These are phyloP conservation scores for Crithidia expoeki DNA, from an alignment of 208 protist genomes.

Conservation along the genomic window DNA sequence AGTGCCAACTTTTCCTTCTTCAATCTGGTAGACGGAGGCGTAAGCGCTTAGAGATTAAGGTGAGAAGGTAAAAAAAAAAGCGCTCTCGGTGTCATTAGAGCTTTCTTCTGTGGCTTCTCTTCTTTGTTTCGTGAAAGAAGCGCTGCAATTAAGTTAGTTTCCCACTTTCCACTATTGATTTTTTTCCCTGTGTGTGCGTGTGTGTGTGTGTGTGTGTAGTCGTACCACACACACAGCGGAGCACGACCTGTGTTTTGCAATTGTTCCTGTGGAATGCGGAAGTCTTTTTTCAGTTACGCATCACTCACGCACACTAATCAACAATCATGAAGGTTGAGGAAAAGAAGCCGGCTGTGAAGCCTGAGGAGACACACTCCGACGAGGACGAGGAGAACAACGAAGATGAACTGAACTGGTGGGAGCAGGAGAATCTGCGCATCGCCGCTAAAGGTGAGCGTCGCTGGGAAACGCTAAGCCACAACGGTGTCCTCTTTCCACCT, in stretches of 20 bases:
- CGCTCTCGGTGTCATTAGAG: too few relatives aligned
- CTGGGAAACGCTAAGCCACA: constrained; percentile 96
- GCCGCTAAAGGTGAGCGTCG: constrained; percentile 79
- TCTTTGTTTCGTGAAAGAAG: constrained; percentile 20
- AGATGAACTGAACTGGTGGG: constrained; percentile 84
- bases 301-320: too few relatives aligned
- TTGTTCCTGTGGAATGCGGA: too few relatives aligned
- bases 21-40: neutral
- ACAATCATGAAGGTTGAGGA: constrained; percentile 38
- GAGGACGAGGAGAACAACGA: constrained; percentile 59
- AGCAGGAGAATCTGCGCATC: constrained; percentile 77
- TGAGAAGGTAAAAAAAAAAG: too few relatives aligned
- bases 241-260: too few relatives aligned
- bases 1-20: neutral
- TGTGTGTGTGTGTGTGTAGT: too few relatives aligned
- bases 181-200: too few relatives aligned
- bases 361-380: constrained; percentile 40
- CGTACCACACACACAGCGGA: too few relatives aligned
- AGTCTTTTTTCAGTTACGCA: too few relatives aligned
- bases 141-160: too few relatives aligned
- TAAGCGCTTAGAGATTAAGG: too few relatives aligned
- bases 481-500: constrained; percentile 97
- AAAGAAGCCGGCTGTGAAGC: constrained; percentile 37
- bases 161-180: too few relatives aligned
- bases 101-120: neutral